These are phyloP conservation scores for Colletotrichum neosansevieriae DNA, from an alignment of 2,329 filamentous ascomycete genomes.

Conservation along the genomic window DNA sequence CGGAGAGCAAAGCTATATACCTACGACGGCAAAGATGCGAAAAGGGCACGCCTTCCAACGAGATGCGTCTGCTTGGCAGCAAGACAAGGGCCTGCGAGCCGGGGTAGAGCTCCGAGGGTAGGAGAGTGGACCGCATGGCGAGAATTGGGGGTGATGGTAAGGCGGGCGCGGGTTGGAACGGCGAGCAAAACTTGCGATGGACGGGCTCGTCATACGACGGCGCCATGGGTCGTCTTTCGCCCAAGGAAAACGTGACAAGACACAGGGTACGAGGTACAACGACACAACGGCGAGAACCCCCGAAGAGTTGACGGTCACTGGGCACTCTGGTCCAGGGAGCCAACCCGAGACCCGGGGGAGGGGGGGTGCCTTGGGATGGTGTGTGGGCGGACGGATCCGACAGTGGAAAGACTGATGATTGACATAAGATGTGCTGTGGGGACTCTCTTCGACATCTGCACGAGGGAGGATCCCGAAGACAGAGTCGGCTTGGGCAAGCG, in stretches of 20 bases:
- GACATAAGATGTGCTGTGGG: constrained; percentile 36
- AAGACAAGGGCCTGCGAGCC: neutral
- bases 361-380: constrained; percentile 18
- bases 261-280: neutral
- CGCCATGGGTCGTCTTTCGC: constrained; percentile 1
- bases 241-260: constrained; percentile 24
- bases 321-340: neutral
- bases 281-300: too few species aligned
- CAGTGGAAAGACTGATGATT: constrained; percentile 37
- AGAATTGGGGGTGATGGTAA: constrained; percentile 25
- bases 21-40: neutral
- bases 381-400: constrained; percentile 37
- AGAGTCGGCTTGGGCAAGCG: constrained; percentile 3
- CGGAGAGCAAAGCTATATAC: constrained; percentile 37
- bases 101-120: constrained; percentile 25
- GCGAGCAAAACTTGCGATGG: constrained; percentile 36
- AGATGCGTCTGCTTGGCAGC: constrained; percentile 1
- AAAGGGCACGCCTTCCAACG: neutral
- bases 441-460: constrained; percentile 35
- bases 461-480: constrained; percentile 14
- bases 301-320: constrained; percentile 6
- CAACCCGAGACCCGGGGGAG: neutral
- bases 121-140: constrained; percentile 21
- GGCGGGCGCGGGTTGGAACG: constrained; percentile 34
- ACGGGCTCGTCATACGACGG: constrained; percentile 35